Conservation (phyloP, 768 basidiomycete species). For the Calvatia gigantea region DNA sequence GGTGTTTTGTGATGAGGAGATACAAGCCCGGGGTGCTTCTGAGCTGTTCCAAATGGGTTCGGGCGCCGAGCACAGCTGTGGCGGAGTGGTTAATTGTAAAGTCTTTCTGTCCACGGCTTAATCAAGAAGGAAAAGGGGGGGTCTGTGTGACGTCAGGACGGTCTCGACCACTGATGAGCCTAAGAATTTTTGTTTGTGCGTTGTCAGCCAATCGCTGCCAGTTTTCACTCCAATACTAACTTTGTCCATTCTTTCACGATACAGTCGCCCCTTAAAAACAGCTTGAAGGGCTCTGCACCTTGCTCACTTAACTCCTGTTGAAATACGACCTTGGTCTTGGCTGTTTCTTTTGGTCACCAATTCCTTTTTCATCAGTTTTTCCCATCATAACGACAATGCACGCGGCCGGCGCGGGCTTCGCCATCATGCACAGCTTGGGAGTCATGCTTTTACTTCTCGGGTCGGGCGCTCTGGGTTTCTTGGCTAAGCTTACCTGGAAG, state of each 20-base stretch:
- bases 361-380: slow-evolving; percentile 5
- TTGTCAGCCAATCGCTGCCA: neutral
- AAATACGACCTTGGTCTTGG: neutral
- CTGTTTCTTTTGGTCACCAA: neutral
- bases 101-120: neutral
- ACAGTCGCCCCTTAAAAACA: neutral
- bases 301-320: neutral
- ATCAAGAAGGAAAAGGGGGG: neutral
- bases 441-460: neutral
- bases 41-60: no score
- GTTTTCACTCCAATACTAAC: neutral
- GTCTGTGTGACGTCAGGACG: slow-evolving; percentile 3
- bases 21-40: no score
- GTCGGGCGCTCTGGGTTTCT: neutral
- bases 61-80: no score
- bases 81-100: no score
- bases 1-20: no score
- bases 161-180: neutral
- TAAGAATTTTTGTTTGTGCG: neutral
- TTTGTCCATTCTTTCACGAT: neutral
- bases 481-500: neutral
- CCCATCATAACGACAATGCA: neutral
- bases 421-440: neutral
- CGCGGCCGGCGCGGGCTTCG: neutral
- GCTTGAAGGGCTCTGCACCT: neutral